These are phyloP conservation scores for Epichloe sylvatica DNA, from an alignment of 2,329 filamentous ascomycete species.

Conservation along the genomic window DNA sequence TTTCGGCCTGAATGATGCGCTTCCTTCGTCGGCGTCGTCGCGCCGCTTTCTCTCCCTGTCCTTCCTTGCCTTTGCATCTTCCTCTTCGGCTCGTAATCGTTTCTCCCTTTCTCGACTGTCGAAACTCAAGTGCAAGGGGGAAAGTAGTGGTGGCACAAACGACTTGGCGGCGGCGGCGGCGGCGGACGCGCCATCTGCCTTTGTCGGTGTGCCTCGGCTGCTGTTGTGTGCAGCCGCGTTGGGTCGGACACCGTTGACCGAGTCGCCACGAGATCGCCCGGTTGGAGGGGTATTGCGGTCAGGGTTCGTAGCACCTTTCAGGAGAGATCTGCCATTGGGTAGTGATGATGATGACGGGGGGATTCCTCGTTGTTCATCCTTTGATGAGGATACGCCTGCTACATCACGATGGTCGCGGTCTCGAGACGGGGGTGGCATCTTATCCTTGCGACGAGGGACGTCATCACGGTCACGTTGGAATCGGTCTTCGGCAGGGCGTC, in stretches of 20 bases:
- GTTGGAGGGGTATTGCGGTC: conserved; percentile 20
- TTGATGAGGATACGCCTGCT: conserved; percentile 6
- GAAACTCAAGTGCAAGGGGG: conserved; percentile 34
- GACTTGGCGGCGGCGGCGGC: conserved; percentile 20
- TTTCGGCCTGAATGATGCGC: conserved; percentile 18
- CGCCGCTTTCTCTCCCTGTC: conserved; percentile 19
- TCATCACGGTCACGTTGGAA: conserved; percentile 21
- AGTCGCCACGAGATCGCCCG: conserved; percentile 25
- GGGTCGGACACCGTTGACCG: conserved; percentile 29
- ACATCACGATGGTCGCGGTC: conserved; percentile 5
- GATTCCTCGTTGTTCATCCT: conserved; percentile 15
- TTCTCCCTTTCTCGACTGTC: conserved; percentile 24
- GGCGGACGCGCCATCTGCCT: conserved; percentile 18
- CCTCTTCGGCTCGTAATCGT: conserved; percentile 11
- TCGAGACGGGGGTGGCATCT: not conserved
- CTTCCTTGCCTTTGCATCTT: conserved; percentile 14
- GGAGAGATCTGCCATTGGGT: conserved; percentile 22
- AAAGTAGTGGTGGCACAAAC: conserved; percentile 37
- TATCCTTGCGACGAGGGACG: conserved; percentile 18
- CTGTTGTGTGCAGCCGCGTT: conserved; percentile 20
- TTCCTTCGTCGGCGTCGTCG: conserved; percentile 16
- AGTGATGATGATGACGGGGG: conserved; percentile 17
- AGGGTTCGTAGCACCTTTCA: conserved; percentile 17
- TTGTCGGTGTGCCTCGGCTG: conserved; percentile 24
- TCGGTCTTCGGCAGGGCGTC: conserved; percentile 19